Evolutionary conservation across 2,329 filamentous ascomycete species (phyloP), one percentile per base, ranked within the genome.

Genomic region (Chaetomium strumarium): DNA sequence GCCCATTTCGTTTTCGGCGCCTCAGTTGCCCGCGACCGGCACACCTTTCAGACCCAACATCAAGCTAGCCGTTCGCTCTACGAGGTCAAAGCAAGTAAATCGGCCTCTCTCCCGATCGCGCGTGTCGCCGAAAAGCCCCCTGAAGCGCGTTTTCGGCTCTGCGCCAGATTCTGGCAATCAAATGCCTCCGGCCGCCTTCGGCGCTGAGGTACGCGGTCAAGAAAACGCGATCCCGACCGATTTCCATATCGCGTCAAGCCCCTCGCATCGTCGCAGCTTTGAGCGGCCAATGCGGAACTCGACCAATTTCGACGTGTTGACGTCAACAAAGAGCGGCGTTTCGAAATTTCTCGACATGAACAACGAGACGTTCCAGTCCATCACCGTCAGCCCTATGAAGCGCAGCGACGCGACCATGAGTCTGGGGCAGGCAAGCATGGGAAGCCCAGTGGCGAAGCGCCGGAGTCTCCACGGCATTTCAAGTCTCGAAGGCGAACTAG

Each of bases 351-450:
- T 75, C 14, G 79, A 82, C 47, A 67, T 67, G 16, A 72, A 69
- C 44, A 66, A 59, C 33, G 72, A 75, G 59, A 61, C 72, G 46
- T 70, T 75, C 43, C 71, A 75, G 45, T 74, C 80, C 16, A 74
- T 79, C 17, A 82, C 83, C 55, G 84, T 86, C 6, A 96, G 92
- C 66, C 91, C 92, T 5, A 73, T 97, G 61, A 96, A 97, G 77
- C 84, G 93, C 62, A 92, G 86, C 65, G 92, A 97, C 72, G 86
- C 88, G 40, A 85, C 86, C 47, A 92, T 95, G 87, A 90, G 89
- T 63, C 73, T 95, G 45, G 91, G 95, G 63, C 86, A 88, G 58
- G 77, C 83, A 29, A 85, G 79, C 62, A 76, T 87, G 51, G 88
- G 88, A 60, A 96, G 88, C 64, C 92, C 93, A 0, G 88, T 92